phyloP scores from a whole-genome alignment of 805 yeast species.

The Priceomyces castillae region DNA sequence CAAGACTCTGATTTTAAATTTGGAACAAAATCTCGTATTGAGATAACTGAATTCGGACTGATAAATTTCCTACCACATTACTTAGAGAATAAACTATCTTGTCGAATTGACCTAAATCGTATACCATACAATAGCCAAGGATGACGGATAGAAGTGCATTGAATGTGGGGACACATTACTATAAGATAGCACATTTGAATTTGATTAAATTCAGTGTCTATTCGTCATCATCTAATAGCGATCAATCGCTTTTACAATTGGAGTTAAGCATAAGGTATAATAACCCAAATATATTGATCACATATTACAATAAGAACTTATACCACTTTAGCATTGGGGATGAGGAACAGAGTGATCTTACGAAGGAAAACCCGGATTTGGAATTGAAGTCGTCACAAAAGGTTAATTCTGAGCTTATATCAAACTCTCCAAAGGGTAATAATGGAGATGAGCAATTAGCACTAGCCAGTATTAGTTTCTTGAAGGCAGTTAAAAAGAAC shows the following conservation, averaged over 20 bases:
- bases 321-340: conserved; percentile 33
- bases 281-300: conserved; percentile 36
- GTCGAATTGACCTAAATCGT: background rate
- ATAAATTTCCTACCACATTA: background rate
- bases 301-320: conserved; percentile 41
- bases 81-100: background rate
- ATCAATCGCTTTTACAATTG: conserved; percentile 39
- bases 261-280: conserved; percentile 35
- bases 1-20: too few species aligned
- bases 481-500: conserved; percentile 41
- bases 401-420: conserved; percentile 23
- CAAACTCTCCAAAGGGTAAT: conserved; percentile 28
- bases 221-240: conserved; percentile 25
- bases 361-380: conserved; percentile 13
- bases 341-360: conserved; percentile 14
- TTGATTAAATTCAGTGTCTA: conserved; percentile 30
- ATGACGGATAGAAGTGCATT: conserved; percentile 22
- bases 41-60: background rate
- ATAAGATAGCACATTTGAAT: conserved; percentile 37
- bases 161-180: conserved; percentile 35
- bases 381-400: conserved; percentile 20
- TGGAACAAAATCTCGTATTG: background rate
- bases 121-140: background rate
- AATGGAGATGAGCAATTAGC: conserved; percentile 19
- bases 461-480: conserved; percentile 33